Base-by-base conservation (phyloP, 1,284 basidiomycete genomes). In the Moniliella sp. region DNA sequence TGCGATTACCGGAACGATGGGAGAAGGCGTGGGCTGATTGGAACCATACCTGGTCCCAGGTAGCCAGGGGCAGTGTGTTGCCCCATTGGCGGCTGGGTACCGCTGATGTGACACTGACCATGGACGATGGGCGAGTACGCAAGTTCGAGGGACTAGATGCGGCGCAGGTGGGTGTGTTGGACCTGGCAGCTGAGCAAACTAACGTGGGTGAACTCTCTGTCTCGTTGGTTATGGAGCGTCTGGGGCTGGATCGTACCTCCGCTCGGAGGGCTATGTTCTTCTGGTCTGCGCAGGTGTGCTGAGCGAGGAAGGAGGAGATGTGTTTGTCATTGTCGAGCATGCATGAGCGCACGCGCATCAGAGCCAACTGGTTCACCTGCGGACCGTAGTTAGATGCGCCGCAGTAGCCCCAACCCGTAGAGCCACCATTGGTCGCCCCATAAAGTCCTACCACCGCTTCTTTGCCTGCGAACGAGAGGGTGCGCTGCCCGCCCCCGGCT, bases 101-200 rank as follows among this genome's bases (percentile, higher is more conserved):
- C 1, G 43, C 51, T 15, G 45, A 55, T 12, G 28, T 57, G 4
- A 41, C 45, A 15, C 30, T 53, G 9, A 45, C 50, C 28, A 33
- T 50, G 27, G 38, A 40, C 15, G 41, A 46, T 5, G 45, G 45
- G 8, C 37, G 45, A 4, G 18, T 18, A 15, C 29, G 50, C 27
- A n/a, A 17, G 15, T 13, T 16, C 8, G 7, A 18, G 13, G 32
- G 19, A 17, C 16, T 19, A 11, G 18, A 13, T 4, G 18, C 32
- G 21, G 18, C 23, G 11, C 32, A 34, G 26, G 32, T 27, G 13
- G 25, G 26, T 18, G 32, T 34, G 5, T 14, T 34, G 12, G 32
- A 34, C 4, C 14, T 34, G 4, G 32, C 32, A 10, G 18, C 27
- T 28, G 10, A 4, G n/a, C 12, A 16, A 23, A 9, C 13, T 7